Evolutionary conservation across 768 basidiomycete species (phyloP).

Genomic region (Leccinellum luteum): DNA sequence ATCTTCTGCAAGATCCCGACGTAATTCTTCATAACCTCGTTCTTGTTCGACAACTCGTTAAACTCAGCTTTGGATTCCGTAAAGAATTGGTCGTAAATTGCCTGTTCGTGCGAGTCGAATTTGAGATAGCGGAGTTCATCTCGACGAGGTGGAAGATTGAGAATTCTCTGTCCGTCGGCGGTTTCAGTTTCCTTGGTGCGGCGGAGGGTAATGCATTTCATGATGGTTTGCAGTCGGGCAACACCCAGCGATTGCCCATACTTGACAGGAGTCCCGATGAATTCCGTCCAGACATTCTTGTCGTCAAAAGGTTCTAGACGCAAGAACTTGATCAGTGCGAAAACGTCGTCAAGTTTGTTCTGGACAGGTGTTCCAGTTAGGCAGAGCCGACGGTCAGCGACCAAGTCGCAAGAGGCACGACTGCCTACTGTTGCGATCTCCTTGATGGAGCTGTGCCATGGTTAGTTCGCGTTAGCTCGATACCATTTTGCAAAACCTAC

Average conservation of each 20-base stretch:
- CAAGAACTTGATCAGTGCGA: conserved; percentile 94
- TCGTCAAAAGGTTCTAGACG: conserved; percentile 91
- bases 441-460: conserved; percentile 79
- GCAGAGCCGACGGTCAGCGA: conserved; percentile 89
- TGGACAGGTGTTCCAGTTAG: conserved; percentile 99
- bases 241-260: conserved; percentile 87
- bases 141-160: conserved; percentile 85
- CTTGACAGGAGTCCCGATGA: conserved; percentile 90
- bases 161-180: conserved; percentile 77
- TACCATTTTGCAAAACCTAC: conserved; percentile 49
- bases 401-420: conserved; percentile 91
- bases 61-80: conserved; percentile 91
- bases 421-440: conserved; percentile 93
- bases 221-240: conserved; percentile 91
- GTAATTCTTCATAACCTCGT: conserved; percentile 97
- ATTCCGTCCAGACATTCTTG: conserved; percentile 90
- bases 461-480: not conserved
- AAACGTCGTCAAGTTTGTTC: conserved; percentile 98
- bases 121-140: conserved; percentile 85
- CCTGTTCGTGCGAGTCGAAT: conserved; percentile 78
- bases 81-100: conserved; percentile 87
- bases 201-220: conserved; percentile 94
- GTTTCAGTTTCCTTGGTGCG: conserved; percentile 91
- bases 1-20: conserved; percentile 97
- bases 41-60: conserved; percentile 78